Percentiles rank a stretch among this genome's conserved stretches.
Evolutionary conservation across 768 basidiomycete species (phyloP).

Genomic region (Tulasnella calospora): DNA sequence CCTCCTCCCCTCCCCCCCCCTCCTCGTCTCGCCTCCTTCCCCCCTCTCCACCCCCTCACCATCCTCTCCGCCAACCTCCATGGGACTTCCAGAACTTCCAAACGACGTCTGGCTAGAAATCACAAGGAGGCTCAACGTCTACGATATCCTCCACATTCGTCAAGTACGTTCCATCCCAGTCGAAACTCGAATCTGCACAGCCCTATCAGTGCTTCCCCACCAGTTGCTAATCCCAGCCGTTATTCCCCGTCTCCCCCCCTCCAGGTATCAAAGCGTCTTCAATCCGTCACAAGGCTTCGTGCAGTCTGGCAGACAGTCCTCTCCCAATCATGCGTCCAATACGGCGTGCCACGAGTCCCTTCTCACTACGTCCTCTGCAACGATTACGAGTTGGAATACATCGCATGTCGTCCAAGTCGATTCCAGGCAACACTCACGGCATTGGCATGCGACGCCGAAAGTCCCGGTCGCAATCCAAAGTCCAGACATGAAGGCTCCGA

Average conservation of each 20-base stretch:
- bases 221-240: neutral
- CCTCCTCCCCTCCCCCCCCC: neutral
- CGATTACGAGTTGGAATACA: neutral
- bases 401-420: slow-evolving; percentile 10
- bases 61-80: neutral
- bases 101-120: slow-evolving; percentile 15
- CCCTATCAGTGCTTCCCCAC: neutral
- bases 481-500: neutral
- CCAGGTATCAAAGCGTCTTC: slow-evolving; percentile 11
- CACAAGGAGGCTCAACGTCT: slow-evolving; percentile 1
- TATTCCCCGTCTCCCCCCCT: neutral
- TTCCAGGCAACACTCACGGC: neutral
- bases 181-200: neutral
- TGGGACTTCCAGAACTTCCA: neutral
- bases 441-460: neutral
- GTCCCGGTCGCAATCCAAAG: neutral
- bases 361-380: neutral
- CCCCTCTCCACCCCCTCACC: neutral
- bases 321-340: slow-evolving; percentile 1
- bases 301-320: neutral
- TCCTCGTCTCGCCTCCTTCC: neutral
- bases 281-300: neutral
- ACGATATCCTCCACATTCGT: slow-evolving; percentile 9
- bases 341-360: slow-evolving; percentile 9
- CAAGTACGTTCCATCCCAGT: slow-evolving; percentile 1